Base-by-base conservation (phyloP, 768 basidiomycete genomes). In the Lactarius pseudohatsudake region DNA sequence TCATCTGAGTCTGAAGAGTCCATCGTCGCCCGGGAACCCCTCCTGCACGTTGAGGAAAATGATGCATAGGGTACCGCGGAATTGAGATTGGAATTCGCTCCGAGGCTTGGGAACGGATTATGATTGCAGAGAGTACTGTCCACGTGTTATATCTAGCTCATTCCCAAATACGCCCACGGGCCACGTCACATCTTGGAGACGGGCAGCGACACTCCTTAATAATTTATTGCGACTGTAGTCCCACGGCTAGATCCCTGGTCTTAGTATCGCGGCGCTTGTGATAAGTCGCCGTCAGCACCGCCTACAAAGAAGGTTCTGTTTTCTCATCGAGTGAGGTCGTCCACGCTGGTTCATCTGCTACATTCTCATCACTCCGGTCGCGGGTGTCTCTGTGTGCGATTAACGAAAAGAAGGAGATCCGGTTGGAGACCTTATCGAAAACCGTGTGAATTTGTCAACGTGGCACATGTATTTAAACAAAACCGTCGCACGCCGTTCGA, bases 1-100 rank as follows among this genome's bases (percentile, higher is more conserved):
- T 28, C 59, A n/a, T 70, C 69, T 8, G 69, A 69, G 61, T 70
- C 69, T 34, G 69, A 70, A 22, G 69, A 70, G 32, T 70, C 69
- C 2, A 32, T 70, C 28, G 41, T 70, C 18, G 63, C 67, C 18
- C 57, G 67, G 57, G 67, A 70, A 64, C 69, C 69, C 9, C 69
- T 70, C 47, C 36, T 70, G 16, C 60, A 69, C 8, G 34, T 69
- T n/a, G 69, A 54, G 13, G 69, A 57, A 22, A 50, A 34, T 15
- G 68, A 66, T 47, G 45, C 36, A 50, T 62, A 63, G 32, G 40
- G 36, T 55, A 36, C 26, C 30, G 26, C 18, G 30, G 30, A 20
- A 30, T 11, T 53, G 53, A 53, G 36, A 53, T 22, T 34, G 38
- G 16, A 38, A 53, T 53, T n/a, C 22, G 11, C 50, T 53, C 50